phyloP scores from a whole-genome alignment of 2,329 filamentous ascomycete genomes.

The Aspergillus terreus region DNA sequence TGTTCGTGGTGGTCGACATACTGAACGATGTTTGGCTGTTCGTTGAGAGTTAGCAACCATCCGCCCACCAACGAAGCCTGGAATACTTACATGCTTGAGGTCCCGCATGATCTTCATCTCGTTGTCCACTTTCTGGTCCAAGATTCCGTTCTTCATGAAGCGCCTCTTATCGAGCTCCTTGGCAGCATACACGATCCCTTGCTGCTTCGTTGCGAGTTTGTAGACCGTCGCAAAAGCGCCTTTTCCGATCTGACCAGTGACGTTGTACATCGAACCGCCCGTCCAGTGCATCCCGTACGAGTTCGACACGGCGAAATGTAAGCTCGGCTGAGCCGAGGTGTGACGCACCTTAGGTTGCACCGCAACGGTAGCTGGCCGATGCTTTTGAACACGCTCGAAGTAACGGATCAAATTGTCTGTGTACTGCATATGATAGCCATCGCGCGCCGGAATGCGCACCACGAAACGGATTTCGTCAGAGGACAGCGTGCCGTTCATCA shows the following conservation, averaged over 20 bases:
- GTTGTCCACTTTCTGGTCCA: conserved; percentile 90
- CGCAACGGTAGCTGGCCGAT: conserved; percentile 14
- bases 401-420: conserved; percentile 66
- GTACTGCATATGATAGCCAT: conserved; percentile 66
- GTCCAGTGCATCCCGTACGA: conserved; percentile 70
- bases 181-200: conserved; percentile 79
- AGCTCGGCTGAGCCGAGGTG: conserved; percentile 19
- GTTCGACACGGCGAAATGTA: conserved; percentile 36
- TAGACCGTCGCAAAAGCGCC: conserved; percentile 95
- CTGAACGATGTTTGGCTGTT: conserved; percentile 78
- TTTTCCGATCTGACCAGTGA: conserved; percentile 76
- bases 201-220: conserved; percentile 78
- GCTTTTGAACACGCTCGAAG: conserved; percentile 44
- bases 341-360: conserved; percentile 21
- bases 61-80: neutral
- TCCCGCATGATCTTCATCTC: conserved; percentile 95
- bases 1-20: conserved; percentile 88
- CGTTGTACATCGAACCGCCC: conserved; percentile 80
- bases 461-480: conserved; percentile 71
- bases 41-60: conserved; percentile 5
- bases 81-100: conserved; percentile 68
- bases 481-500: conserved; percentile 52
- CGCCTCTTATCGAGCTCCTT: conserved; percentile 92
- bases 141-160: conserved; percentile 86
- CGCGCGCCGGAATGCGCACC: conserved; percentile 75